Evolutionary conservation across 2,329 filamentous ascomycete species (phyloP).

Genomic region (Sclerotinia subarctica): DNA sequence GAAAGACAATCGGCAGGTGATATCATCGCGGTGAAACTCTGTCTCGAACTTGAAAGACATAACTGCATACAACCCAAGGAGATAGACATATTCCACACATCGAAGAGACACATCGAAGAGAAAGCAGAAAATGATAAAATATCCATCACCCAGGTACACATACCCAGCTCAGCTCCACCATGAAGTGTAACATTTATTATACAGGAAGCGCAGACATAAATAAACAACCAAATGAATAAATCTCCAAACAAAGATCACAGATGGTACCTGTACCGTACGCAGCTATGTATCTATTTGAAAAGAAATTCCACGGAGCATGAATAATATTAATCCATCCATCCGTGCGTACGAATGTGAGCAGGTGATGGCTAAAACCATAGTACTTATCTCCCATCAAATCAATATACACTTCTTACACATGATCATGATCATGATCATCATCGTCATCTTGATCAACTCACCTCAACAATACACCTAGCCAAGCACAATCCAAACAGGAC

Average conservation of each 20-base stretch:
- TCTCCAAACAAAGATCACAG: no score
- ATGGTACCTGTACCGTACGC: no score
- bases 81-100: not conserved
- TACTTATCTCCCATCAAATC: not conserved
- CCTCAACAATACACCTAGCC: not conserved
- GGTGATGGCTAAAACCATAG: no score
- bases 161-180: no score
- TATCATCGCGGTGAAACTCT: not conserved
- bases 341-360: not conserved
- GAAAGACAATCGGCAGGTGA: not conserved
- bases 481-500: not conserved
- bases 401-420: not conserved
- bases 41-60: no score
- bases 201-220: not conserved
- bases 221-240: not conserved
- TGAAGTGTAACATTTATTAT: not conserved
- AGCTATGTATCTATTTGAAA: no score
- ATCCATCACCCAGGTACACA: no score
- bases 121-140: not conserved
- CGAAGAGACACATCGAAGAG: no score
- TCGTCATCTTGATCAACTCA: not conserved
- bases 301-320: no score
- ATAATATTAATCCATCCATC: not conserved
- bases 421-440: not conserved
- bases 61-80: not conserved